These are phyloP conservation scores for Trichoderma koningii DNA, from an alignment of 2,329 filamentous ascomycete genomes.

Conservation along the genomic window DNA sequence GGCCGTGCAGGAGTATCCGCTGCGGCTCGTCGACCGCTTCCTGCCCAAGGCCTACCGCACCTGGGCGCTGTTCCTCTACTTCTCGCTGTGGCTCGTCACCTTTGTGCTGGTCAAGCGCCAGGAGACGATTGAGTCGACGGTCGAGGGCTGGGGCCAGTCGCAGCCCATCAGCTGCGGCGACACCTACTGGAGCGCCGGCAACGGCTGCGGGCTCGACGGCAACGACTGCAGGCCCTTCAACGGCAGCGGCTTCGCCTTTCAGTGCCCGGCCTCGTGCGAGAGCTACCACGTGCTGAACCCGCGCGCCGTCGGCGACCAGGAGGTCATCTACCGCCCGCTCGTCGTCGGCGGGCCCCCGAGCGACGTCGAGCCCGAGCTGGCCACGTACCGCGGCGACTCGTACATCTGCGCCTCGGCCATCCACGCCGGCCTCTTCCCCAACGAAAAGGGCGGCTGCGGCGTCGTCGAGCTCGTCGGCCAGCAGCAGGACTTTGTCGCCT, in stretches of 20 bases:
- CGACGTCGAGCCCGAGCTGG: conserved; percentile 43
- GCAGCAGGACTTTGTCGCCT: conserved; percentile 62
- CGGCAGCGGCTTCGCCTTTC: conserved; percentile 69
- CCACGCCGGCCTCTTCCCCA: conserved; percentile 75
- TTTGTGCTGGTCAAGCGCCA: conserved; percentile 70
- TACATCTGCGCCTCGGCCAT: conserved; percentile 85
- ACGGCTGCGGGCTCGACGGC: conserved; percentile 73
- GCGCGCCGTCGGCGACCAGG: conserved; percentile 71
- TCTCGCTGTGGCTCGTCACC: conserved; percentile 67
- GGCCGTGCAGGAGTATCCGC: conserved; percentile 65
- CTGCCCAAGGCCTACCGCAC: conserved; percentile 62
- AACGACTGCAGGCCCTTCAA: conserved; percentile 74
- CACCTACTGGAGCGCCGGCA: conserved; percentile 71
- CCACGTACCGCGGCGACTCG: conserved; percentile 83
- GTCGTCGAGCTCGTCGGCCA: conserved; percentile 74
- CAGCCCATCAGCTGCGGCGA: conserved; percentile 66
- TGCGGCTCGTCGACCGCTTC: conserved; percentile 62
- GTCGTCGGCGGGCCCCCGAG: conserved; percentile 66
- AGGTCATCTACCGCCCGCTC: conserved; percentile 64
- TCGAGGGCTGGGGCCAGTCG: conserved; percentile 68
- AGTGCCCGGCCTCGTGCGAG: conserved; percentile 72
- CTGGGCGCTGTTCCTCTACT: conserved; percentile 60
- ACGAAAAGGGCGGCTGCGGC: conserved; percentile 76
- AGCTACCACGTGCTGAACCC: conserved; percentile 68
- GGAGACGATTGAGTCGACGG: conserved; percentile 60